Evolutionary conservation across 2,329 filamentous ascomycete species (phyloP), one percentile per base, ranked within the genome.

Genomic region (Exserohilum rostratum): DNA sequence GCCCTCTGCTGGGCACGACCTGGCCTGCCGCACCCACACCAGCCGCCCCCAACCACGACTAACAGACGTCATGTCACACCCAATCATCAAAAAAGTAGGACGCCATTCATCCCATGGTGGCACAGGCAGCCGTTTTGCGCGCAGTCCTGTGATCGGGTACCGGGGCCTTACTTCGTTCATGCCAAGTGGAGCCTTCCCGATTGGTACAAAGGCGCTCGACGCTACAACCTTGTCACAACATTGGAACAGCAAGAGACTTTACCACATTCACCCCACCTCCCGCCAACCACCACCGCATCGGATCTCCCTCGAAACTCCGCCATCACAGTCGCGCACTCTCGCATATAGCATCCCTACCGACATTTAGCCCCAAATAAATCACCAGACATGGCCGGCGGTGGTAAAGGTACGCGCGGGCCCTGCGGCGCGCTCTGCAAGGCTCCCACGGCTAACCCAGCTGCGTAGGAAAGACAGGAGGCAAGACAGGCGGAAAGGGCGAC

Each of bases 401-500:
- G 61, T 35, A 97, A 97, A 85, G 93, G 93, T 85, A 96, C 92
- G 83, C 91, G 70, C 68, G 63, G 60, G 48, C 61, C 60, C 57
- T 64, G 53, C 52, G 51, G 61, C 62, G 64, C 66, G 63, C 62
- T 57, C 51, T 60, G 54, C 53, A 39, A 55, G 42, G 37, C 43
- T 22, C 27, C 35, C 30, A 53, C 52, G 49, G 62, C 69, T 69
- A 57, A 71, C 60, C 15, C 50, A 50, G 50, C 40, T 55, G 42
- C 42, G 58, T 65, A 82, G 80, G 80, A 65, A 82, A 82, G 72
- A 82, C 80, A 68, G 92, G 93, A 71, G 93, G 93, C 75, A 96
- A 96, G 87, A 93, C 89, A 54, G 90, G 90, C 70, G 90, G 90
- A 69, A 95, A 95, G 83, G 85, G 86, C 64, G 85, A 83, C 70